Conservation (phyloP, 352 stramenopile genomes). For the Pythium sp. region DNA sequence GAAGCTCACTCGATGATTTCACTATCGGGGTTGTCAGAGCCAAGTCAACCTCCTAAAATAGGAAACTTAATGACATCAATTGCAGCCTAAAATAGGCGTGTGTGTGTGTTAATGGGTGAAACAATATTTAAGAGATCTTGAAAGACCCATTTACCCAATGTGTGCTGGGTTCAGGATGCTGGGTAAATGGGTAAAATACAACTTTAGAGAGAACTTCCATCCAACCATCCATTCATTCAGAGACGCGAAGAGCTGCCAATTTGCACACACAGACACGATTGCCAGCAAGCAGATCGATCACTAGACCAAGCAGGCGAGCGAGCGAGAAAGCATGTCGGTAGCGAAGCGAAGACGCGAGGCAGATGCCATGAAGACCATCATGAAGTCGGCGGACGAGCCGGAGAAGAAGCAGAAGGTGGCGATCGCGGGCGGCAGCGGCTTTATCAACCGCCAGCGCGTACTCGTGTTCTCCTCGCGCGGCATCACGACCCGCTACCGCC, state of each 20-base stretch:
- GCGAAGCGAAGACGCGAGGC: constrained; percentile 24
- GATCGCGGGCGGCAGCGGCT: constrained; percentile 36
- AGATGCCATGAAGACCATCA: constrained; percentile 24
- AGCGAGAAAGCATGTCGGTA: constrained; percentile 14
- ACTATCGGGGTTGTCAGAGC: too few species aligned
- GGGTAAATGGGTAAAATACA: background rate
- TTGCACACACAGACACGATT: background rate
- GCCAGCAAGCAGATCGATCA: constrained; percentile 9
- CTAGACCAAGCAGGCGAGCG: constrained; percentile 35
- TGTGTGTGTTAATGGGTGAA: too few species aligned
- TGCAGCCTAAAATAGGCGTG: too few species aligned
- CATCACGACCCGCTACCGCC: constrained; percentile 94
- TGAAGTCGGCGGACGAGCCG: constrained; percentile 21
- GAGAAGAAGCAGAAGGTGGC: constrained; percentile 48
- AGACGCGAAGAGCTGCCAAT: constrained; percentile 20
- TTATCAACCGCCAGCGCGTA: constrained; percentile 92
- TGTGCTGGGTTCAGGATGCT: too few species aligned
- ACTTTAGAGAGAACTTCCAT: background rate
- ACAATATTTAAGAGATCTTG: too few species aligned
- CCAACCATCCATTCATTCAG: constrained; percentile 15
- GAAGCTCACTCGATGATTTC: background rate
- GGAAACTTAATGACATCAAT: too few species aligned
- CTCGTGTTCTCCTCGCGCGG: constrained; percentile 92
- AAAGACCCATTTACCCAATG: too few species aligned
- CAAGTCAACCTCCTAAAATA: too few species aligned